Evolutionary conservation across 164 flowering plant genomes (phyloP), one percentile per base, ranked within the genome.

Genomic region (Platanus orientalis): DNA sequence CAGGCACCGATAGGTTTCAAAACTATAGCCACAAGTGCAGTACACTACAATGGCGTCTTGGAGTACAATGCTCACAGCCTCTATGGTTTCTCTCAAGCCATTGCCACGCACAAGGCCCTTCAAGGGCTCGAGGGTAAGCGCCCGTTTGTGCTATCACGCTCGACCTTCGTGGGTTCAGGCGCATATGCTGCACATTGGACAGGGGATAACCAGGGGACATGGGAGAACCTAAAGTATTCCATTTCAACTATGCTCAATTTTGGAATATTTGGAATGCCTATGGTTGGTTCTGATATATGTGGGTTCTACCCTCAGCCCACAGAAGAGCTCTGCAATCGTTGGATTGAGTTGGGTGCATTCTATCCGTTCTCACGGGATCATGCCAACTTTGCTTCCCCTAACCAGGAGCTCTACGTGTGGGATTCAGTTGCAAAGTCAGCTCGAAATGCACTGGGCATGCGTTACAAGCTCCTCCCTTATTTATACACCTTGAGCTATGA

Each of bases 61-160:
- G 97, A 91, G 66, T 94, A 94, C 60, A 79, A 94, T 75, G 99
- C 97, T 24, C 99, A 91, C 54, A 94, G 96, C 69, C 55, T 94
- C 6, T 94, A 87, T 59, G 99, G 99, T 11, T 86, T 91, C 69
- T 79, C 93, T 27, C 79, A 86, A 36, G 52, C 97, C 19, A 65
- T 86, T 64, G 97, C 99, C 9, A 94, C 97, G 20, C 90, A 91
- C 62, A 80, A 80, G 64, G 99, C 81, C 16, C 88, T 94, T 12
- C 80, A 64, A 58, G 81, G 78, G 36, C 75, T 89, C 9, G 73
- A 76, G 57, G 92, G 90, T 13, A 89, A 85, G 78, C 79, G 96
- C 0, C 96, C 97, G 16, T 94, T 94, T 61, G 84, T 94, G 16
- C 63, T 94, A 23, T 62, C 95, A 0, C 83, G 96, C 20, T 91